These are phyloP conservation scores for Cercospora sesami DNA, from an alignment of 2,329 filamentous ascomycete species.

Conservation along the genomic window DNA sequence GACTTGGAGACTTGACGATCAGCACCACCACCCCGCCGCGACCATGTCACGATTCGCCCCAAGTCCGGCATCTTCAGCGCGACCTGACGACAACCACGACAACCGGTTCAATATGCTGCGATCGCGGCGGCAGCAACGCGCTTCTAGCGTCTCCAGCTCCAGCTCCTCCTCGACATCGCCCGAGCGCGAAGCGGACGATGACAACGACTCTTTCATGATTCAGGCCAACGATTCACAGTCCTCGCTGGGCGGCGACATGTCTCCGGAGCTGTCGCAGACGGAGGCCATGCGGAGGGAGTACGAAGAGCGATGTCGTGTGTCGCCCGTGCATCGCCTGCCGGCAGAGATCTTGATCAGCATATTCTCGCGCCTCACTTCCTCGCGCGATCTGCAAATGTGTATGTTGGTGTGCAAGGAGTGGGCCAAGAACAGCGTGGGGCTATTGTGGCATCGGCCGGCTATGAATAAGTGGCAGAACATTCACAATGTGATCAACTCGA, in stretches of 20 bases:
- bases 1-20: background rate
- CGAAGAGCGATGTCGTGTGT: slow-evolving; percentile 66
- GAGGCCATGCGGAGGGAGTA: slow-evolving; percentile 57
- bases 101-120: slow-evolving; percentile 29
- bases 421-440: slow-evolving; percentile 87
- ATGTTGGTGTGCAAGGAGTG: slow-evolving; percentile 94
- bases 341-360: slow-evolving; percentile 93
- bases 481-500: slow-evolving; percentile 74
- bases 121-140: slow-evolving; percentile 32
- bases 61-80: background rate
- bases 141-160: slow-evolving; percentile 41
- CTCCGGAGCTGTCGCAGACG: slow-evolving; percentile 60
- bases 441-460: slow-evolving; percentile 90
- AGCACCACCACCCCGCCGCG: background rate
- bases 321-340: slow-evolving; percentile 82
- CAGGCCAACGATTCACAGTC: slow-evolving; percentile 88
- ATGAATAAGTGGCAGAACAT: slow-evolving; percentile 86
- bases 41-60: background rate
- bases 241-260: slow-evolving; percentile 74
- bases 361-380: slow-evolving; percentile 77
- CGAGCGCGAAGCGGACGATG: slow-evolving; percentile 75
- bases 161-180: slow-evolving; percentile 74
- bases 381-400: slow-evolving; percentile 74
- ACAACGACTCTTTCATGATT: slow-evolving; percentile 87
- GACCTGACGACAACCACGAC: background rate